phyloP scores from a whole-genome alignment of 2,329 filamentous ascomycete genomes.

The Fusarium albosuccineum region DNA sequence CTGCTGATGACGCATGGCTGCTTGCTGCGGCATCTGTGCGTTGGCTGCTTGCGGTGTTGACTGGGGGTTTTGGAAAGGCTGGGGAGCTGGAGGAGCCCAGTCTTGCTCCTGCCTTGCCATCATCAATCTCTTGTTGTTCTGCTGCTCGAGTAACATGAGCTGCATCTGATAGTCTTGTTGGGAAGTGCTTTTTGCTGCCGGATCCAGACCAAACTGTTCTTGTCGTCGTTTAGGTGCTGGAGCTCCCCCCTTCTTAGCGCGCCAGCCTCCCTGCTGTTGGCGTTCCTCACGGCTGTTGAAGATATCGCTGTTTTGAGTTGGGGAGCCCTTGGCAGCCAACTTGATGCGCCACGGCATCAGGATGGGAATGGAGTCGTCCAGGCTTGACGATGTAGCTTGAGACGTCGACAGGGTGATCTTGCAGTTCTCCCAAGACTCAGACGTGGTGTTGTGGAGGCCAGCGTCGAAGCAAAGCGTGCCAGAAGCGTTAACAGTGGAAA shows the following conservation, averaged over 20 bases:
- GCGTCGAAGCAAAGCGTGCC: slow-evolving; percentile 72
- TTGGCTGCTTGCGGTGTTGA: background rate
- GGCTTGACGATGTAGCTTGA: slow-evolving; percentile 68
- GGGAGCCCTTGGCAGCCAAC: slow-evolving; percentile 52
- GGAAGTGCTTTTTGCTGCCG: background rate
- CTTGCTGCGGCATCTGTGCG: too few relatives aligned
- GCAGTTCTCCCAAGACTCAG: slow-evolving; percentile 73
- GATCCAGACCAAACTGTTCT: slow-evolving; percentile 23
- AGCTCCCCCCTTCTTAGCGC: slow-evolving; percentile 57
- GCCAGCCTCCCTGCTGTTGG: slow-evolving; percentile 48
- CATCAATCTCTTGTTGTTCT: slow-evolving; percentile 87
- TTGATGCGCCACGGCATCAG: slow-evolving; percentile 70
- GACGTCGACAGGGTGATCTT: slow-evolving; percentile 73
- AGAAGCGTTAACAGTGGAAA: slow-evolving; percentile 67
- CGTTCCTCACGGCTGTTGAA: slow-evolving; percentile 57
- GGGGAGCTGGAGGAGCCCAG: background rate
- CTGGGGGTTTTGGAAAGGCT: background rate
- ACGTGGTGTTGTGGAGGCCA: slow-evolving; percentile 71
- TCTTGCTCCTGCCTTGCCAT: slow-evolving; percentile 87
- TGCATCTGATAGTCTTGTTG: slow-evolving; percentile 83
- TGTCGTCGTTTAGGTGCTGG: slow-evolving; percentile 9
- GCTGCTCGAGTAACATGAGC: slow-evolving; percentile 86
- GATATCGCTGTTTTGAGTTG: slow-evolving; percentile 43
- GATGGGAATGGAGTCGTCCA: slow-evolving; percentile 67
- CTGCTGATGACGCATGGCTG: background rate